Base-by-base conservation (phyloP, 805 yeast genomes). In the Candida stauntonica region DNA sequence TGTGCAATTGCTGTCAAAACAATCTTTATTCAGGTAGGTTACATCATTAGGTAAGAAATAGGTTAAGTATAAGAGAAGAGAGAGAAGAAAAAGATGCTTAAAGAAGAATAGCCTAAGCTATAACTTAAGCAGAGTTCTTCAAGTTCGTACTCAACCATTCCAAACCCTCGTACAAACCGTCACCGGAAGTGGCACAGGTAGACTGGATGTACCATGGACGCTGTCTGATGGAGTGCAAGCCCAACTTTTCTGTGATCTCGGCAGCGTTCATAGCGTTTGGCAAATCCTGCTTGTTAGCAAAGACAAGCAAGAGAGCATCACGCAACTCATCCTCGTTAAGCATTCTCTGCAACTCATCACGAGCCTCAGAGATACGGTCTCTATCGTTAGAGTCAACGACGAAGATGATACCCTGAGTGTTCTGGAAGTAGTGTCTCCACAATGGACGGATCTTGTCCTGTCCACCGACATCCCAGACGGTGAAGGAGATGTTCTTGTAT, bases 381-480 rank as follows among this genome's bases (percentile, higher is more conserved):
- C 96, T 86, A 71, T 91, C 98, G 72, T 89, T 88, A 47, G 96
- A 86, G 74, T 91, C 98, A 56, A 91, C 96, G 49, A 91, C 98
- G 64, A 89, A 91, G 66, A 91, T 89, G 63, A 91, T 86, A 74
- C 97, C 97, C 70, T 91, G 97, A 46, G 97, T 88, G 78, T 91
- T 91, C 72, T 91, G 96, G 86, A 81, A 91, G 68, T 91, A 91
- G 71, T 91, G 95, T 79, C 97, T 85, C 98, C 98, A 91, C 68
- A 91, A 75, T 44, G 98, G 96, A 73, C 98, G 86, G 62, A 91
- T 91, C 73, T 89, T 89, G 70, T 88, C 96, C 75, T 91, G 98
- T 79, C 98, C 98, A 84, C 98, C 98, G 57, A 89, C 96, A 79
- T 91, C 98, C 98, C 97, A 88, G 50, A 88, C 96, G 45, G 96